Evolutionary conservation across 768 basidiomycete species (phyloP).

Genomic region (Dictyophora rubrovolvata): DNA sequence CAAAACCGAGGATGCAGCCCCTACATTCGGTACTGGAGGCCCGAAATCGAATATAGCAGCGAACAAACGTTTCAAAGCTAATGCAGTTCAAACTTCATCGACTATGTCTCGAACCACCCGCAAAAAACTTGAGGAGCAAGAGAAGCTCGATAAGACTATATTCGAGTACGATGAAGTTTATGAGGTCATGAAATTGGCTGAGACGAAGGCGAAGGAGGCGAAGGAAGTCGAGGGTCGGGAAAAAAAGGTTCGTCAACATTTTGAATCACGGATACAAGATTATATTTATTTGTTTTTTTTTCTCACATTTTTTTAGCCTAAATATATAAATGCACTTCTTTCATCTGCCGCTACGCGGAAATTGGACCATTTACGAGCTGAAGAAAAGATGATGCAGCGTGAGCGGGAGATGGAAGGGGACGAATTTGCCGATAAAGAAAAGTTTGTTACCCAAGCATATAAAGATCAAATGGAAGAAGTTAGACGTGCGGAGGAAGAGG

Average conservation of each 20-base stretch:
- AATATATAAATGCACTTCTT: slow-evolving; percentile 80
- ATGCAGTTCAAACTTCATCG: slow-evolving; percentile 41
- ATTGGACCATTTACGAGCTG: slow-evolving; percentile 83
- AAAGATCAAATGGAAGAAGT: slow-evolving; percentile 94
- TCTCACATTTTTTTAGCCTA: slow-evolving; percentile 62
- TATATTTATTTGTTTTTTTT: too few species aligned
- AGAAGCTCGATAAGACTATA: slow-evolving; percentile 67
- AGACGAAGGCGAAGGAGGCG: slow-evolving; percentile 57
- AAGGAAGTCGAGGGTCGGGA: slow-evolving; percentile 70
- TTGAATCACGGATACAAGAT: slow-evolving; percentile 11
- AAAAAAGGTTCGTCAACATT: slow-evolving; percentile 51
- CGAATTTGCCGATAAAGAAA: slow-evolving; percentile 86
- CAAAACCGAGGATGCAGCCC: slow-evolving; percentile 38
- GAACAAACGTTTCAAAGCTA: slow-evolving; percentile 31
- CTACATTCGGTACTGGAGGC: slow-evolving; percentile 26
- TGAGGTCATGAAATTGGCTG: slow-evolving; percentile 89
- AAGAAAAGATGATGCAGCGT: slow-evolving; percentile 94
- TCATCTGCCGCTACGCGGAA: slow-evolving; percentile 76
- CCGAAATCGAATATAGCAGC: slow-evolving; percentile 9
- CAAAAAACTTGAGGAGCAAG: slow-evolving; percentile 71
- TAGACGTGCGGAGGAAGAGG: slow-evolving; percentile 85
- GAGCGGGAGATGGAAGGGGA: slow-evolving; percentile 92
- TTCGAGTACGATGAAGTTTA: slow-evolving; percentile 96
- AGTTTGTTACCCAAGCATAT: slow-evolving; percentile 97
- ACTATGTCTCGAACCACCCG: slow-evolving; percentile 52